Percentiles rank a stretch among this genome's conserved stretches.
Conservation (phyloP, 441 rosid species). For the Macaranga tanarius region DNA sequence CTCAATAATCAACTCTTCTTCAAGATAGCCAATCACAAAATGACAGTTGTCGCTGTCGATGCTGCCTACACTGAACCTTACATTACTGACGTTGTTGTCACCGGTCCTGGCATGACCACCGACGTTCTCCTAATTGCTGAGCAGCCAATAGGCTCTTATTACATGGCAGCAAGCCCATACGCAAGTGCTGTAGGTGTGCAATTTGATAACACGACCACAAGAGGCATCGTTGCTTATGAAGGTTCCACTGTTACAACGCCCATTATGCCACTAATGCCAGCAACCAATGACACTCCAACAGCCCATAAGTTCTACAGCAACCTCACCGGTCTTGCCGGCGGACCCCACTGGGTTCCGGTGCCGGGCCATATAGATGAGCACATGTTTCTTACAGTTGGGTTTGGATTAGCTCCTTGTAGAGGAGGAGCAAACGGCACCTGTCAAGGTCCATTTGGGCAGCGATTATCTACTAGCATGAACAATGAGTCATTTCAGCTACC, state of each 20-base stretch:
- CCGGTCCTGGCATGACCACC: constrained; percentile 79
- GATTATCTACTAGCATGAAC: constrained; percentile 75
- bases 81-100: constrained; percentile 56
- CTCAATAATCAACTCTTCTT: constrained; percentile 76
- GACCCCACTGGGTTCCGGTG: constrained; percentile 64
- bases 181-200: constrained; percentile 34
- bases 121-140: constrained; percentile 72
- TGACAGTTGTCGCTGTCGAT: constrained; percentile 74
- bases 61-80: constrained; percentile 69
- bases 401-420: constrained; percentile 45
- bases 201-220: constrained; percentile 56
- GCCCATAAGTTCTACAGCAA: constrained; percentile 59
- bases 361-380: constrained; percentile 59
- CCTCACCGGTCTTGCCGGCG: constrained; percentile 43
- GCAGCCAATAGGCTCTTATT: constrained; percentile 61
- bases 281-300: constrained; percentile 60
- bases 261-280: constrained; percentile 64
- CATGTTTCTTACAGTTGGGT: constrained; percentile 72
- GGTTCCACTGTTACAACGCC: constrained; percentile 32
- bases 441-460: constrained; percentile 27
- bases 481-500: constrained; percentile 63
- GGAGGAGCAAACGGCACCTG: constrained; percentile 36
- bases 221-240: constrained; percentile 55
- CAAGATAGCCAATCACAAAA: constrained; percentile 75
- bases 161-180: constrained; percentile 78